A percentile compares a stretch with the other conserved stretches of the same genome.
These are phyloP conservation scores for Corynespora cassiicola DNA, from an alignment of 2,329 filamentous ascomycete species.

Conservation along the genomic window DNA sequence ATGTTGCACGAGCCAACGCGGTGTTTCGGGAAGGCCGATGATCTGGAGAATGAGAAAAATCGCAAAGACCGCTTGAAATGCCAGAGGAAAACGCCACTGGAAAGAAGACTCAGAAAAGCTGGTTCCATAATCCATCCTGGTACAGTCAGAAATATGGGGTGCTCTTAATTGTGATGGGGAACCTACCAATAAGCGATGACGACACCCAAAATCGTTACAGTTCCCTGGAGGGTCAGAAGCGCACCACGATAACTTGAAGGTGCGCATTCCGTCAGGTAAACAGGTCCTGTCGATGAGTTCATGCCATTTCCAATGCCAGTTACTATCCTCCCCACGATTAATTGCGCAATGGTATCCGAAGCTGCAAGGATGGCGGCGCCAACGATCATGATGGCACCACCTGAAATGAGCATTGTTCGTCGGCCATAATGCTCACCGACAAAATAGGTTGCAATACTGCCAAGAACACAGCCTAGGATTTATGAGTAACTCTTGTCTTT, in stretches of 20 bases:
- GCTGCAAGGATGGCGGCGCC: slow-evolving; percentile 28
- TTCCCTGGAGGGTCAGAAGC: slow-evolving; percentile 58
- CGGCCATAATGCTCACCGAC: slow-evolving; percentile 32
- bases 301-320: slow-evolving; percentile 43
- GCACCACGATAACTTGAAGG: slow-evolving; percentile 46
- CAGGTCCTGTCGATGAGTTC: slow-evolving; percentile 18
- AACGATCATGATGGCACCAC: slow-evolving; percentile 31
- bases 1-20: slow-evolving; percentile 53
- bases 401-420: slow-evolving; percentile 29
- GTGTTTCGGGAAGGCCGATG: slow-evolving; percentile 53
- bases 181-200: slow-evolving; percentile 55
- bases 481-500: no score
- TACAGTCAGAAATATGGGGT: neutral
- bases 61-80: slow-evolving; percentile 60
- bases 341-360: slow-evolving; percentile 25
- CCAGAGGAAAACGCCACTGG: slow-evolving; percentile 51
- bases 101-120: slow-evolving; percentile 10
- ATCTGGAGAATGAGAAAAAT: slow-evolving; percentile 58
- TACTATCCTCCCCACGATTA: slow-evolving; percentile 43
- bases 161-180: neutral
- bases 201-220: slow-evolving; percentile 55
- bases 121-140: slow-evolving; percentile 15
- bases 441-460: slow-evolving; percentile 28
- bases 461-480: slow-evolving; percentile 33
- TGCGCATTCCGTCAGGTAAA: slow-evolving; percentile 15